phyloP scores from a whole-genome alignment of 129 eudicot genomes.

The Chrysanthemum lavandulifolium region DNA sequence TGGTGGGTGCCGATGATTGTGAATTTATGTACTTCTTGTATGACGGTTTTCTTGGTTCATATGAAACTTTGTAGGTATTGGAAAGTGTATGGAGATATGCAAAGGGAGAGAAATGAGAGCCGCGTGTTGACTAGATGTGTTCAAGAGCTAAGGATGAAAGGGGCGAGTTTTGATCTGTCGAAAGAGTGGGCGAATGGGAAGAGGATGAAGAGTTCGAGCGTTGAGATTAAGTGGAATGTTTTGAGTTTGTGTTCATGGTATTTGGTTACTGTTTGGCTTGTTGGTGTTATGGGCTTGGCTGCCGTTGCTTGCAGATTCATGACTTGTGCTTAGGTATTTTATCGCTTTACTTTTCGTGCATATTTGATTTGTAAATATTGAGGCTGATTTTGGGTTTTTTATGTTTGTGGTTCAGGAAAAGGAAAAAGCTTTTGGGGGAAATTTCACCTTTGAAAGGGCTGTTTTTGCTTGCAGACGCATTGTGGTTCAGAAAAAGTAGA shows the following conservation, averaged over 20 bases:
- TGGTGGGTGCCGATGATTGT: slow-evolving; percentile 88
- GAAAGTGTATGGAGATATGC: slow-evolving; percentile 54
- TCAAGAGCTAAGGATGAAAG: slow-evolving; percentile 90
- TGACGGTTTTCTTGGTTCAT: slow-evolving; percentile 56
- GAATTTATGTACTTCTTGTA: slow-evolving; percentile 36
- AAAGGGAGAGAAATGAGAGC: slow-evolving; percentile 48
- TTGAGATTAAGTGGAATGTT: slow-evolving; percentile 84
- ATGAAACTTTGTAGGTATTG: slow-evolving; percentile 65
- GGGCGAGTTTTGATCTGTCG: slow-evolving; percentile 68
- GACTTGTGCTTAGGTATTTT: slow-evolving; percentile 42
- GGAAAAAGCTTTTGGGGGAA: too few species aligned
- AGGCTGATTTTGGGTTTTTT: background rate
- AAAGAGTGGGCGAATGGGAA: slow-evolving; percentile 58
- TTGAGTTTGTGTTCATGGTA: slow-evolving; percentile 52
- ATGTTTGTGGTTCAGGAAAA: background rate
- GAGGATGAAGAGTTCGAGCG: slow-evolving; percentile 85
- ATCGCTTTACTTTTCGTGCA: background rate
- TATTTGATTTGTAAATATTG: too few species aligned
- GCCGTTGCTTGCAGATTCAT: slow-evolving; percentile 62
- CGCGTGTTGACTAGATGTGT: slow-evolving; percentile 63
- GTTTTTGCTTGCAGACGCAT: too few species aligned
- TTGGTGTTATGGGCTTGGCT: slow-evolving; percentile 54
- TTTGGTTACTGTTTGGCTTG: slow-evolving; percentile 49
- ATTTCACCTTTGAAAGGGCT: too few species aligned
- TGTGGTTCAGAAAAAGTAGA: too few species aligned